Conservation (phyloP, 2,329 filamentous ascomycete genomes). For the Pseudogymnoascus sp. region DNA sequence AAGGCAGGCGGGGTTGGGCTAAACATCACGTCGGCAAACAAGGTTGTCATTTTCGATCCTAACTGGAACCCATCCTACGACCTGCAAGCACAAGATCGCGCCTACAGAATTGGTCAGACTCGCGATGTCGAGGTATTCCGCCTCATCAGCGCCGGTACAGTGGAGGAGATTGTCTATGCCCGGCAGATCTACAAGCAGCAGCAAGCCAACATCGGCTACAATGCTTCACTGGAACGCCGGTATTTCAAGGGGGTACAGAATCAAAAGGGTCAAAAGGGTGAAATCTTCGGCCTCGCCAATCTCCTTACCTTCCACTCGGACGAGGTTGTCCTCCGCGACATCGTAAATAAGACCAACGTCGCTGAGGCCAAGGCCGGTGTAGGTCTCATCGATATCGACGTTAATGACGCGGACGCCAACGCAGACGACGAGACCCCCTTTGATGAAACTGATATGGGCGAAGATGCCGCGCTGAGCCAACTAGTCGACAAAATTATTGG, state of each 20-base stretch:
- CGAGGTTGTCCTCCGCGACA: conserved; percentile 79
- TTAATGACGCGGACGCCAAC: conserved; percentile 32
- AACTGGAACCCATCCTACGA: conserved; percentile 98
- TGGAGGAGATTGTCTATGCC: conserved; percentile 96
- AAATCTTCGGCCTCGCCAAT: conserved; percentile 87
- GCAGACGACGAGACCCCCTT: conserved; percentile 41
- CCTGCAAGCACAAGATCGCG: conserved; percentile 89
- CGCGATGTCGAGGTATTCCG: conserved; percentile 94
- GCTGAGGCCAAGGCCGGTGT: conserved; percentile 87
- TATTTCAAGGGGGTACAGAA: conserved; percentile 96
- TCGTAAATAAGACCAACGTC: conserved; percentile 97
- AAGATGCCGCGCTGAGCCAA: conserved; percentile 64
- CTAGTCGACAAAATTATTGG: conserved; percentile 54
- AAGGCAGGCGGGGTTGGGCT: conserved; percentile 87
- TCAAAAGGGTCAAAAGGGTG: conserved; percentile 72
- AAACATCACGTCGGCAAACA: conserved; percentile 96
- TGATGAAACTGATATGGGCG: conserved; percentile 41
- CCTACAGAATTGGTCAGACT: conserved; percentile 89
- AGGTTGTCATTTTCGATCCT: conserved; percentile 93
- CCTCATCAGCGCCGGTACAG: conserved; percentile 81
- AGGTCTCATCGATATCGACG: conserved; percentile 67
- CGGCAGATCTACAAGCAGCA: conserved; percentile 98
- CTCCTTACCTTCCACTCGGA: conserved; percentile 76
- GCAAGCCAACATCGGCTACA: conserved; percentile 96
- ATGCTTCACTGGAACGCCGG: conserved; percentile 79